Evolutionary conservation across 2,329 filamentous ascomycete genomes (phyloP).

Genomic region (Ophiostoma perfectum): DNA sequence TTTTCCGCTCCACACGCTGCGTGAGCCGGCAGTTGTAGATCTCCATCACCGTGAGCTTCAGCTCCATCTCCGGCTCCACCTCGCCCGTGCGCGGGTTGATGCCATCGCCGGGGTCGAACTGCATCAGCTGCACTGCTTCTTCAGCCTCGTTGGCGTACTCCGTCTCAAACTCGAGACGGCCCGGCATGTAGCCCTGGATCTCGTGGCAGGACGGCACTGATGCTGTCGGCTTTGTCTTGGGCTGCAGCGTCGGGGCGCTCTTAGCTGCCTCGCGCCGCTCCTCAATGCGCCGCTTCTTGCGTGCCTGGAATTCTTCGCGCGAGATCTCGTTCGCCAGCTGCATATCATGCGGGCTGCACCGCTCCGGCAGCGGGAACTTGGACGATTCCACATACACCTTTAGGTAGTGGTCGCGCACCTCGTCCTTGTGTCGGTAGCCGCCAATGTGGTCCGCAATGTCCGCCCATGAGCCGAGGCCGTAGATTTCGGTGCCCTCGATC

Average conservation of each 20-base stretch:
- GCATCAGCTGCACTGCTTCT: constrained; percentile 96
- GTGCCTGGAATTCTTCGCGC: constrained; percentile 84
- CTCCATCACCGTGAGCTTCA: constrained; percentile 97
- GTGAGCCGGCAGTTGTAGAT: constrained; percentile 94
- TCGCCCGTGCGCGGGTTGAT: constrained; percentile 78
- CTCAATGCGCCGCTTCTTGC: constrained; percentile 91
- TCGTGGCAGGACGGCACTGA: constrained; percentile 96
- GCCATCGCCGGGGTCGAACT: constrained; percentile 93
- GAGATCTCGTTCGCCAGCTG: constrained; percentile 73
- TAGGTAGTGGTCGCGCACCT: constrained; percentile 92
- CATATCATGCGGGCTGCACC: constrained; percentile 77
- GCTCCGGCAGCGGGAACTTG: constrained; percentile 78
- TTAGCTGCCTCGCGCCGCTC: constrained; percentile 82
- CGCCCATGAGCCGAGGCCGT: constrained; percentile 93
- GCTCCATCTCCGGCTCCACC: constrained; percentile 89
- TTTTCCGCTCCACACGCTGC: constrained; percentile 87
- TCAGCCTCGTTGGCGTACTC: constrained; percentile 98
- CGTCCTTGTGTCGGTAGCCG: constrained; percentile 87
- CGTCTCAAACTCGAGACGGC: constrained; percentile 92
- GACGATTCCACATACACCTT: constrained; percentile 78
- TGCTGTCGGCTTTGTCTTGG: constrained; percentile 92
- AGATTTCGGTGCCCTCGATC: constrained; percentile 90
- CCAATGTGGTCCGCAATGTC: constrained; percentile 98
- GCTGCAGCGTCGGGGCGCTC: constrained; percentile 72
- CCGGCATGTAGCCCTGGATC: constrained; percentile 98